Base-by-base conservation (phyloP, 805 yeast species). In the Saccharomycopsis sp. region DNA sequence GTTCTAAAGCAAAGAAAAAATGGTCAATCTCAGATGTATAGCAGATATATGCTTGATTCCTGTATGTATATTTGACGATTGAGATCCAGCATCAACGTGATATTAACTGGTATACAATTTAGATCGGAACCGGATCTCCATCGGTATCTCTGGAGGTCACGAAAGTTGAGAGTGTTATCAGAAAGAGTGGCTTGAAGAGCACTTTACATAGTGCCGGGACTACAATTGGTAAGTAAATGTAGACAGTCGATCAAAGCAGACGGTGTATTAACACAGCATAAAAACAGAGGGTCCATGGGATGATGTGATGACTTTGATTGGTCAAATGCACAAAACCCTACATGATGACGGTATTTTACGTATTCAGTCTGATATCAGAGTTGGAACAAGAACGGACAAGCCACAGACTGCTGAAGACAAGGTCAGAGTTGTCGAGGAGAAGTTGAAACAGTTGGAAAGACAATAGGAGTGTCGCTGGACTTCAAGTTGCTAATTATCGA, bases 131-230 rank as follows among this genome's bases (percentile, higher is more conserved):
- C 1, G 80, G 77, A 0, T 73, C 80, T 0, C 83, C 94, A 1
- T 88, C 96, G 1, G 91, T 90, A 1, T 87, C 94, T 7, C 87
- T 86, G 64, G 89, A 89, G 64, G 84, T 90, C 50, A 83, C 95
- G 5, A 75, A 79, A 52, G 83, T 87, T 47, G 92, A 90, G 61
- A 73, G 78, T 24, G 70, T 82, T 56, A 83, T 90, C 24, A 76
- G 85, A 58, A 76, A 76, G 23, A 80, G 87, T 34, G 84, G 81
- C 2, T 73, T 90, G 56, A 76, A 83, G 53, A 82, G 85, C 61
- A 82, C 88, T 1, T 73, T 90, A 60, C 97, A 90, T 71, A 86
- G 95, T 64, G 97, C 97, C 1, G 97, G 97, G 2, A 90, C 97
- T 4, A 89, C 97, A 1, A 83, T 87, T 64, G 82, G 47, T 52